A percentile compares a stretch with the other conserved stretches of the same genome.
phyloP scores from a whole-genome alignment of 2,329 filamentous ascomycete genomes.

The Botryotinia calthae region DNA sequence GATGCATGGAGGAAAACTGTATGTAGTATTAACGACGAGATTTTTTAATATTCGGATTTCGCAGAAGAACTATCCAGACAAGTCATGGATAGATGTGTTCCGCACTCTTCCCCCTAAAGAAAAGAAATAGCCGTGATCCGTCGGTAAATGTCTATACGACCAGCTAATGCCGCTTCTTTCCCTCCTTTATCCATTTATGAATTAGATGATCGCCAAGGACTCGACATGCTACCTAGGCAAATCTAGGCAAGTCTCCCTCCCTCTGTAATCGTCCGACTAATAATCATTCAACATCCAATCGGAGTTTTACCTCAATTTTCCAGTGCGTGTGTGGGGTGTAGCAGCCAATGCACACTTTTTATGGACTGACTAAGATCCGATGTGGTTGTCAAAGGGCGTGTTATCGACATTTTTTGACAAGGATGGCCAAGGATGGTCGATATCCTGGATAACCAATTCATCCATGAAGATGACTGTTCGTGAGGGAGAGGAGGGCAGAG shows the following conservation, averaged over 20 bases:
- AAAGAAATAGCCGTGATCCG: not conserved
- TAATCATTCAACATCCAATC: not conserved
- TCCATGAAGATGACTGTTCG: slow-evolving; percentile 5
- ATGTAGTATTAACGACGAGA: not conserved
- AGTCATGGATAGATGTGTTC: not conserved
- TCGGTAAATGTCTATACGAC: not conserved
- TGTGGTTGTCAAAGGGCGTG: slow-evolving; percentile 6
- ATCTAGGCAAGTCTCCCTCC: too few species aligned
- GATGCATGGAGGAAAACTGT: not conserved
- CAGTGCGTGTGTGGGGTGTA: not conserved
- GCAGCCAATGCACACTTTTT: not conserved
- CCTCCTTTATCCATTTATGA: not conserved
- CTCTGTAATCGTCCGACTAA: too few species aligned
- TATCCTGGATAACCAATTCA: not conserved
- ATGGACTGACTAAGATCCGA: not conserved
- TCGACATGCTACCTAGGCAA: too few species aligned
- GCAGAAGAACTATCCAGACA: not conserved
- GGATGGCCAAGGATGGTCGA: not conserved
- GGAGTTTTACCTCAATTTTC: not conserved
- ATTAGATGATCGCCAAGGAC: not conserved
- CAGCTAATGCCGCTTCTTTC: not conserved
- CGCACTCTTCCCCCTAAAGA: not conserved
- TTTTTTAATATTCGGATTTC: not conserved
- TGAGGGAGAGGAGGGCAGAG: not conserved
- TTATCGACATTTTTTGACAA: slow-evolving; percentile 5